Evolutionary conservation across 345 rosid genomes (phyloP).

Genomic region (Brassica juncea): DNA sequence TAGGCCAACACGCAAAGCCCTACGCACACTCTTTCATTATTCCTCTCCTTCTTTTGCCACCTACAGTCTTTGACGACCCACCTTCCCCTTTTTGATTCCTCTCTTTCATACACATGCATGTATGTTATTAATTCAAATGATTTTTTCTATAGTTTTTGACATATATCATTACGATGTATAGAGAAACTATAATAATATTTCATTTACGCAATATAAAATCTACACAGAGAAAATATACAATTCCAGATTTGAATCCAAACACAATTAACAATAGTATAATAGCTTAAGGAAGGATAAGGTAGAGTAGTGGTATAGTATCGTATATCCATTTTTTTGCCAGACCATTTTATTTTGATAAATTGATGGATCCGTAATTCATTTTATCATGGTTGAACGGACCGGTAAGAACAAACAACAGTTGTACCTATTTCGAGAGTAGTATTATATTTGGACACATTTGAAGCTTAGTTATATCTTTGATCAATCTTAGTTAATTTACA

Average conservation of each 20-base stretch:
- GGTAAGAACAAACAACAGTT: too few species aligned
- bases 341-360: not conserved
- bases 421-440: too few species aligned
- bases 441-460: too few species aligned
- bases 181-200: not conserved
- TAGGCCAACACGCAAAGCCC: constrained; percentile 65
- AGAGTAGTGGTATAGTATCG: not conserved
- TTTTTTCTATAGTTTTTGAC: constrained; percentile 4
- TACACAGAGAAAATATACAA: not conserved
- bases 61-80: constrained; percentile 41
- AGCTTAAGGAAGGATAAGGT: not conserved
- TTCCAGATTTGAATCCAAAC: not conserved
- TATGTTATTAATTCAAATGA: constrained; percentile 17
- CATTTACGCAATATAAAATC: not conserved
- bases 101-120: not conserved
- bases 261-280: not conserved
- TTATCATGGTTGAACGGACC: too few species aligned
- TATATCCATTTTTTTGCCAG: too few species aligned
- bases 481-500: too few species aligned
- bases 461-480: too few species aligned
- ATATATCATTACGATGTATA: constrained; percentile 17
- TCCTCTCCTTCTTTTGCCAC: constrained; percentile 41
- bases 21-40: constrained; percentile 51
- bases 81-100: constrained; percentile 23
- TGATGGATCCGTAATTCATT: not conserved